Conservation (phyloP, 2,329 filamentous ascomycete species). For the Pestalotiopsis sp. region DNA sequence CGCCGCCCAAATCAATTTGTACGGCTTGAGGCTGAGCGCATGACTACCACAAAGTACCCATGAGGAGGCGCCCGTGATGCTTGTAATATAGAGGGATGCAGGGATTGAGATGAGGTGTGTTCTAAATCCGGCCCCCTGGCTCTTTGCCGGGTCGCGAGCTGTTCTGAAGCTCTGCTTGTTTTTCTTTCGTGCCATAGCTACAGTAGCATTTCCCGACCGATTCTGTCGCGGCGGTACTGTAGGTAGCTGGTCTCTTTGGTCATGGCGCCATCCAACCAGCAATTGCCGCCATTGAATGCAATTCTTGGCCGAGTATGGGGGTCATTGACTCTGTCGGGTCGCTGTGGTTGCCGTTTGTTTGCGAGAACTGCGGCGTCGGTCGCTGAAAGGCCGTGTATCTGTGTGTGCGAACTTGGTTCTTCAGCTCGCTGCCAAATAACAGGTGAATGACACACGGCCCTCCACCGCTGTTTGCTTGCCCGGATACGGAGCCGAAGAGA, state of each 20-base stretch:
- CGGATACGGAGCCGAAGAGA: neutral
- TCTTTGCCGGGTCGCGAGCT: neutral
- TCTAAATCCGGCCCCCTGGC: slow-evolving; percentile 1
- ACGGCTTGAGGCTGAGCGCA: slow-evolving; percentile 10
- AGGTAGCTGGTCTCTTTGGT: neutral
- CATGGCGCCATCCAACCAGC: slow-evolving; percentile 8
- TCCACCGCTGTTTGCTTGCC: neutral
- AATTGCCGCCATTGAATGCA: slow-evolving; percentile 4
- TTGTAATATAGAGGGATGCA: slow-evolving; percentile 4
- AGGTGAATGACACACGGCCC: too few species aligned
- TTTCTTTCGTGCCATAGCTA: neutral
- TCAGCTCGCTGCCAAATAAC: too few species aligned
- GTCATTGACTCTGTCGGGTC: neutral
- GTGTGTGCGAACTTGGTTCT: neutral
- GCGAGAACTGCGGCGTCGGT: neutral
- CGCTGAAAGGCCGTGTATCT: too few species aligned
- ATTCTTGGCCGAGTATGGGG: neutral
- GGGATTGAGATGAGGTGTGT: slow-evolving; percentile 10
- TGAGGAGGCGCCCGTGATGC: neutral
- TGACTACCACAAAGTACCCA: neutral
- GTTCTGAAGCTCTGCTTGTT: neutral
- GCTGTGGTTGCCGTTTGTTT: neutral
- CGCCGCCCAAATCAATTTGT: neutral
- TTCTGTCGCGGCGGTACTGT: neutral
- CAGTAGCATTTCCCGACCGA: neutral